Conservation (phyloP, 2,329 filamentous ascomycete genomes). For the Coleophoma cylindrospora region DNA sequence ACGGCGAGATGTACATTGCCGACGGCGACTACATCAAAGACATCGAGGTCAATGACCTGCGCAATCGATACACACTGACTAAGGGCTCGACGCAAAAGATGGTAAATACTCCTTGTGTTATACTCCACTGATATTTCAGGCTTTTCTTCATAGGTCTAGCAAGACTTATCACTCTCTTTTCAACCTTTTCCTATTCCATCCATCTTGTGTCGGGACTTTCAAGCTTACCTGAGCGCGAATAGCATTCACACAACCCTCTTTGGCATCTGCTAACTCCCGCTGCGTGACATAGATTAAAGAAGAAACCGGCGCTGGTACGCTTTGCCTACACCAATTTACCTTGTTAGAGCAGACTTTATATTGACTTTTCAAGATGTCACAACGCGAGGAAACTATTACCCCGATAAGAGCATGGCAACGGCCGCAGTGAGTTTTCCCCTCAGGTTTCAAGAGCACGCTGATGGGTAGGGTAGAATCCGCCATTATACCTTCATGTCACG, state of each 20-base stretch:
- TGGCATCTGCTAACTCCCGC: conserved; percentile 90
- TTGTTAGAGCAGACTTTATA: conserved; percentile 37
- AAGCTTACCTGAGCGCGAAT: conserved; percentile 67
- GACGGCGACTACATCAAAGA: conserved; percentile 99
- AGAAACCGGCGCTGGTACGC: conserved; percentile 99
- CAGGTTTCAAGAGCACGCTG: conserved; percentile 4
- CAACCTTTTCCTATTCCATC: conserved; percentile 29
- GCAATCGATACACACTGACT: conserved; percentile 94
- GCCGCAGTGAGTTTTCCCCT: conserved; percentile 62
- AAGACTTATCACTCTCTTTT: conserved; percentile 17
- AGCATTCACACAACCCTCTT: conserved; percentile 63
- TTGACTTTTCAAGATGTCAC: conserved; percentile 88
- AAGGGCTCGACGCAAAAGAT: conserved; percentile 98
- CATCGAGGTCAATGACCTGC: conserved; percentile 96
- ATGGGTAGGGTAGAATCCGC: conserved; percentile 65
- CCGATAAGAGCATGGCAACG: conserved; percentile 96
- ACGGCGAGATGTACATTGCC: conserved; percentile 86
- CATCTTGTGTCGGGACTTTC: conserved; percentile 51
- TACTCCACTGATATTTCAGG: conserved; percentile 61
- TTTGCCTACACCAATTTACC: conserved; percentile 39
- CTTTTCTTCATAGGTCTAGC: conserved; percentile 27
- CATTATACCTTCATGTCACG: conserved; percentile 91
- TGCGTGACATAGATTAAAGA: conserved; percentile 98
- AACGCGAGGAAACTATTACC: conserved; percentile 92
- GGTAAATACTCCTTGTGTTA: conserved; percentile 82